phyloP scores from a whole-genome alignment of 2,329 filamentous ascomycete species.

The Bipolaris sorokiniana region DNA sequence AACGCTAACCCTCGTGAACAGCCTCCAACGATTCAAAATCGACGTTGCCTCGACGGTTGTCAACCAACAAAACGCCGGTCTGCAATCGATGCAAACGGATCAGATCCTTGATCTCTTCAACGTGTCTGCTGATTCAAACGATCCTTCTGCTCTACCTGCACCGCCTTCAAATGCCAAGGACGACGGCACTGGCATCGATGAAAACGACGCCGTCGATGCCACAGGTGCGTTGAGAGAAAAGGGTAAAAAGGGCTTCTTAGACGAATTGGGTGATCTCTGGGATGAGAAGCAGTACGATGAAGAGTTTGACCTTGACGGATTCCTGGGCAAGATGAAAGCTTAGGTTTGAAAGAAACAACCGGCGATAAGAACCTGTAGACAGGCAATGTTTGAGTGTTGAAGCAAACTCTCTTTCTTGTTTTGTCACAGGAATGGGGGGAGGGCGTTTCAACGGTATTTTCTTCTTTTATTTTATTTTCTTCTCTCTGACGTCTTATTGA shows the following conservation, averaged over 20 bases:
- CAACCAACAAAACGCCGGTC: constrained; percentile 96
- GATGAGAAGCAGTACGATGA: constrained; percentile 98
- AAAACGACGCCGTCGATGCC: constrained; percentile 82
- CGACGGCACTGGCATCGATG: constrained; percentile 70
- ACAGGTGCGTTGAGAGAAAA: constrained; percentile 91
- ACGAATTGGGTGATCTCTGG: constrained; percentile 95
- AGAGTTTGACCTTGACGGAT: constrained; percentile 94
- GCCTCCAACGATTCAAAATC: constrained; percentile 98
- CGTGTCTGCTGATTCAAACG: constrained; percentile 59
- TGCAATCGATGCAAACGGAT: constrained; percentile 97
- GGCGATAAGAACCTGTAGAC: neutral
- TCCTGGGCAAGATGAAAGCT: constrained; percentile 88
- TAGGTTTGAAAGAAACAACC: constrained; percentile 21
- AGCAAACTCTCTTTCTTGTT: neutral
- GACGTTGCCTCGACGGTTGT: constrained; percentile 98
- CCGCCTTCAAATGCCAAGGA: constrained; percentile 66
- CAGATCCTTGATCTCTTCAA: constrained; percentile 98
- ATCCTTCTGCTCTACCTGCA: constrained; percentile 63
- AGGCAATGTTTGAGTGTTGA: neutral
- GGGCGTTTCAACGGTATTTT: neutral
- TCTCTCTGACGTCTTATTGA: neutral
- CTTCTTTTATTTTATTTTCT: too few relatives aligned
- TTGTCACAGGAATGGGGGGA: neutral
- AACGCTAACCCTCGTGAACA: constrained; percentile 45
- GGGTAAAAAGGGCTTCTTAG: constrained; percentile 94